Conservation (phyloP, 345 rosid species). For the Psidium friedrichsthalianum region DNA sequence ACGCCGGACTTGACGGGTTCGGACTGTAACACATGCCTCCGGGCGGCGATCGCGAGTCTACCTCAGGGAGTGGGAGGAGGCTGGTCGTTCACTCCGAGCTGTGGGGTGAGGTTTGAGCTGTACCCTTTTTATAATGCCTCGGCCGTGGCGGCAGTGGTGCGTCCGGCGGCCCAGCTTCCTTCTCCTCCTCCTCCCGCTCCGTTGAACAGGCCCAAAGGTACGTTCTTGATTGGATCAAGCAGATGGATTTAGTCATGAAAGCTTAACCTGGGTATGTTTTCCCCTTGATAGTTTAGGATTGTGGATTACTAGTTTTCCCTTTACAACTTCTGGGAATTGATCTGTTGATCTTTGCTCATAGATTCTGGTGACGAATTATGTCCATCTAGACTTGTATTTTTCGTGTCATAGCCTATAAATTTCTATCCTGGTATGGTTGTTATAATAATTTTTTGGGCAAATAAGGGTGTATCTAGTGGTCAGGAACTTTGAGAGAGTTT, state of each 20-base stretch:
- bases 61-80: not conserved
- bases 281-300: not conserved
- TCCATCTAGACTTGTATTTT: not conserved
- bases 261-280: not conserved
- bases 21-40: not conserved
- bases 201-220: not conserved
- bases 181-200: not conserved
- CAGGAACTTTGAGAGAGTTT: not conserved
- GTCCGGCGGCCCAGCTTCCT: not conserved
- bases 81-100: not conserved
- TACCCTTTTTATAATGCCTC: not conserved
- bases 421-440: not conserved
- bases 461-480: not conserved
- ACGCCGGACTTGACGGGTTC: not conserved
- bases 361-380: not conserved
- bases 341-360: conserved; percentile 3
- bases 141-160: not conserved
- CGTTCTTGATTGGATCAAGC: not conserved
- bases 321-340: not conserved
- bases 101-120: not conserved
- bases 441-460: not conserved
- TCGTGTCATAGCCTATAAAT: not conserved
- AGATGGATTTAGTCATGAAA: not conserved
- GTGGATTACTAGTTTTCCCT: not conserved
- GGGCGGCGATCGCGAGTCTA: not conserved